Evolutionary conservation across 2,329 filamentous ascomycete species (phyloP), one percentile per base, ranked within the genome.

Genomic region (Hypoxylon sp.): DNA sequence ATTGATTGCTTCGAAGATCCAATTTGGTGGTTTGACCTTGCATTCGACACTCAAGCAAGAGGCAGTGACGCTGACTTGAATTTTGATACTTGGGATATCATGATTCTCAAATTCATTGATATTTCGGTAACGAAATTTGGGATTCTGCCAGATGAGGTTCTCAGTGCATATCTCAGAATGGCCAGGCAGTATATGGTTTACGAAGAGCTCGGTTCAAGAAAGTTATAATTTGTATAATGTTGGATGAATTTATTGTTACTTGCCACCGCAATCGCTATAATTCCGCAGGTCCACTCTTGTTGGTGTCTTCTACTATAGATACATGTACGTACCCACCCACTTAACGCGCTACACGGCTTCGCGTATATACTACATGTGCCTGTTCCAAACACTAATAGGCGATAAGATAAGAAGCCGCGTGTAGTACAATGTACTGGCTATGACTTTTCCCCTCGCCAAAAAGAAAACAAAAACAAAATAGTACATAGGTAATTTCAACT

Each of bases 401-500:
- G 60, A 63, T 63, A 63, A 63, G 52, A 58, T 58, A 63, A 52
- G 43, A 19, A 9, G 38, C 14, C 25, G n/a, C 23, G n/a, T 17
- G 5, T 25, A 25, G 10, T n/a, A n/a, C n/a, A n/a, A n/a, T 28
- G 25, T 13, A 5, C 3, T 28, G 1, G 11, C 11, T 32, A 34
- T 36, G 45, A 23, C 23, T 21, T 11, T 55, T 21, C 25, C 41
- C 41, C 30, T 58, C 41, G 50, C 41, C 60, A 49, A 59, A 53
- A 38, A 28, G 23, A 45, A 63, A 68, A 57, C 28, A 65, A 55
- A 49, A 46, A 56, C 43, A 63, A 23, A 21, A 21, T 38, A 1
- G 13, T 17, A n/a, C 17, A 52, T 11, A 56, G 9, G 9, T 6
- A 43, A 23, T 13, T n/a, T 34, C 23, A 14, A 32, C 14, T 10